Evolutionary conservation across 1,139 yeast species (phyloP), one percentile per base, ranked within the genome.

Genomic region (Lodderomyces parapsilosis): DNA sequence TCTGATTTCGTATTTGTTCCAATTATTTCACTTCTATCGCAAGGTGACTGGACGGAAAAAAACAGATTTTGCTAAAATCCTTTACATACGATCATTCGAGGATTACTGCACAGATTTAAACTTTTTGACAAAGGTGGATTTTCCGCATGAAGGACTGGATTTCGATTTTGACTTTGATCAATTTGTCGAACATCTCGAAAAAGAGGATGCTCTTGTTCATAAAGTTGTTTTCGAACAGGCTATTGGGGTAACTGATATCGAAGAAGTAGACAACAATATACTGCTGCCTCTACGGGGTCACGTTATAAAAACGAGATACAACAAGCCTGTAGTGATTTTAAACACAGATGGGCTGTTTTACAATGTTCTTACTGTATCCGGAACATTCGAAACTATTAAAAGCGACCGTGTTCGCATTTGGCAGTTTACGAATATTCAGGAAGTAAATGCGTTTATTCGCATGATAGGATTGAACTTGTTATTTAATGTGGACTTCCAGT

Each of bases 301-400:
- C 4, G 27, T 45, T 9, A 43, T 45, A 4, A 36, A 33, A 4
- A 38, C 22, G 2, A 38, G 48, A 31, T 13, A 39, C 5, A 27
- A 30, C 24, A 19, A 22, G 4, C 43, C 33, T 2, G 33, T 36
- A 2, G 23, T 45, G 17, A 25, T 44, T 2, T 2, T 27, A 28
- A 33, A 37, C 7, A 15, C 13, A 2, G 24, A 23, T 22, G 27
- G 14, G 13, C 33, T 8, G 6, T 15, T 36, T 24, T 40, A 15
- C 23, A 19, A 35, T 5, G 35, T 39, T 13, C 19, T 32, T 3
- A 32, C 15, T 6, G 22, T 40, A 4, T 14, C 9, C 4, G 43
- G 43, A 7, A 35, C 20, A 8, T 10, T 36, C 7, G 40, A 39
- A 15, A 24, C 10, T 2, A 14, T 38, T 14, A 11, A 28, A 15